Percentiles rank a stretch among this genome's conserved stretches.
These are phyloP conservation scores for Closterium sp. DNA, from an alignment of 139 green algal genomes.

Conservation along the genomic window DNA sequence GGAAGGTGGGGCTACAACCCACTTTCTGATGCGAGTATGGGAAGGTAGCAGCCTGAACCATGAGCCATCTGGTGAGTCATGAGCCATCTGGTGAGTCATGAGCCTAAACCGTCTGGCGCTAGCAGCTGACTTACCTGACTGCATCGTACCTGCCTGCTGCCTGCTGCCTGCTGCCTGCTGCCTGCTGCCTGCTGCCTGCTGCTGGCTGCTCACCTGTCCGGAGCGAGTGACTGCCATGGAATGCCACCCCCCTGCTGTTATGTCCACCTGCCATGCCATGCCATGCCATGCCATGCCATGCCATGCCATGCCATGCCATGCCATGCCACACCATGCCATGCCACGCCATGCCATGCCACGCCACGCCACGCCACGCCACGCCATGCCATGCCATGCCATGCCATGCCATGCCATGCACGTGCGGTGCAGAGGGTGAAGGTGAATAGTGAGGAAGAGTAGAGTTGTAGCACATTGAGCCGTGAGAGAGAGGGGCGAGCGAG, in stretches of 20 bases:
- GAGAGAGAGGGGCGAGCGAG: no score
- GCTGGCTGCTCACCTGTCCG: conserved; percentile 14
- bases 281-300: neutral
- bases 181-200: no score
- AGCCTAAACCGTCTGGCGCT: no score
- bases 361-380: neutral
- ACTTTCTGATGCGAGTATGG: no score
- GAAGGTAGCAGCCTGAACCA: no score
- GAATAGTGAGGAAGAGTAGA: no score
- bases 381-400: neutral
- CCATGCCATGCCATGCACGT: neutral
- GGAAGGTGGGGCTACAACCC: neutral
- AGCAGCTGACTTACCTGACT: no score
- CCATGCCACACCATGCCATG: conserved; percentile 5
- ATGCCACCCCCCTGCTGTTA: conserved; percentile 47
- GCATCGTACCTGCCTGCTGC: neutral
- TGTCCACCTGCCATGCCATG: conserved; percentile 29
- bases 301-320: neutral
- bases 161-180: no score
- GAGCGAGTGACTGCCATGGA: conserved; percentile 36
- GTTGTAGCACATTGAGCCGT: no score
- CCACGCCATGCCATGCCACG: neutral
- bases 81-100: no score
- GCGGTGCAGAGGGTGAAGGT: no score
- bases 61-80: neutral